Evolutionary conservation across 2,329 filamentous ascomycete species (phyloP), one percentile per base, ranked within the genome.

Genomic region (Zymoseptoria pseudotritici): DNA sequence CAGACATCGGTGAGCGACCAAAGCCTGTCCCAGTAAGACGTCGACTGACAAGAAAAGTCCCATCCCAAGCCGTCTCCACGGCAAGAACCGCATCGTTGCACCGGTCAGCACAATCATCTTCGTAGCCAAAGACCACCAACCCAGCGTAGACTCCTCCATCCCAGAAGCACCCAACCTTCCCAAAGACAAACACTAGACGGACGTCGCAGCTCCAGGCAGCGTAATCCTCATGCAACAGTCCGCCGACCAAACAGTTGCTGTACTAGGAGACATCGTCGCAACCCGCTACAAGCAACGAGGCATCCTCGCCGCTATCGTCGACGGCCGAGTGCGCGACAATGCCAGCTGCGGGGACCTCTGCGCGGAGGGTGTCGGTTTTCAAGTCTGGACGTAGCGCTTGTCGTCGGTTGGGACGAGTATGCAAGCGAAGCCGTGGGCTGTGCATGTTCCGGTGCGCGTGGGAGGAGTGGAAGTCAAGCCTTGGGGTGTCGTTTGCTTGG

Each of bases 241-340:
- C 0, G 68, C 77, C 0, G 80, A 78, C 0, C 87, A 90, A 70
- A 54, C 49, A 10, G 54, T 54, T 73, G 88, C 88, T 5, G 81
- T 89, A 7, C 80, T 89, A 5, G 89, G 89, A n/a, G 88, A 88
- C 19, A 89, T 91, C 64, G 88, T 91, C 82, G 88, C 86, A 4
- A 77, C 82, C 29, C 79, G 88, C 20, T 88, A 91, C 81, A 84
- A 85, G 67, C 71, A 80, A 13, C 78, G 86, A 10, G 82, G 83
- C 13, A 83, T 82, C 19, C 77, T 78, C 65, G 87, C 80, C 2
- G 80, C 87, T 10, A 75, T 91, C n/a, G 85, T 90, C 7, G 81
- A 84, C 65, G 88, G 88, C 0, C 77, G 88, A 49, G 82, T 87
- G 5, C 79, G 88, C 62, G 89, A 91, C 75, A 67, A 90, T 19